phyloP scores from a whole-genome alignment of 805 yeast genomes.

The Priceomyces carsonii region DNA sequence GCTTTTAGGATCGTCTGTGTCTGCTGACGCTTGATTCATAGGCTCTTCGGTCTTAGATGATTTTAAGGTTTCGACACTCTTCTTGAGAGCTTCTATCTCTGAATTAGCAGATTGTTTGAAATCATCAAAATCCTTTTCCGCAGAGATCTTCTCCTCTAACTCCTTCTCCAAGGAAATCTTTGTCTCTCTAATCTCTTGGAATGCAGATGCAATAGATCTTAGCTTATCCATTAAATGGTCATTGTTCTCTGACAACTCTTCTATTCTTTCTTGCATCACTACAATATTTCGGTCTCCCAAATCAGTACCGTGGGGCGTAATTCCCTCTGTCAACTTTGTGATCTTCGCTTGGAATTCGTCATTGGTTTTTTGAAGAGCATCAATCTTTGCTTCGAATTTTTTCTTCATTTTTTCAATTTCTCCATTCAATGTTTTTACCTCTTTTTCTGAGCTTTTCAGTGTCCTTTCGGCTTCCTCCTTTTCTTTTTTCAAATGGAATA shows the following conservation, averaged over 20 bases:
- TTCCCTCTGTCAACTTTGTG: conserved; percentile 18
- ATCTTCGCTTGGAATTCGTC: conserved; percentile 24
- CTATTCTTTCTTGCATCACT: conserved; percentile 21
- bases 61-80: conserved; percentile 6
- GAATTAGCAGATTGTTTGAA: conserved; percentile 1
- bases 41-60: conserved; percentile 5
- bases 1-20: no score
- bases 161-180: conserved; percentile 18
- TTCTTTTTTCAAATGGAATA: conserved; percentile 63
- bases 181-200: conserved; percentile 27
- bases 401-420: conserved; percentile 34
- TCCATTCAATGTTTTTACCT: conserved; percentile 26
- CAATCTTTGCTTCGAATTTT: conserved; percentile 20
- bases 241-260: conserved; percentile 31
- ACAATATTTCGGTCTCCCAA: conserved; percentile 18
- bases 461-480: conserved; percentile 52
- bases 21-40: no score
- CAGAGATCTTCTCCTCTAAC: conserved; percentile 13
- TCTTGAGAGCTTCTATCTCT: conserved; percentile 4
- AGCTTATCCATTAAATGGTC: conserved; percentile 43
- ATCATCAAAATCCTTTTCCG: conserved; percentile 13
- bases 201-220: conserved; percentile 38
- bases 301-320: conserved; percentile 23
- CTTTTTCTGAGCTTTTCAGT: conserved; percentile 45
- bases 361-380: conserved; percentile 21